phyloP scores from a whole-genome alignment of 306 rosid genomes.

The Coriaria nepalensis region DNA sequence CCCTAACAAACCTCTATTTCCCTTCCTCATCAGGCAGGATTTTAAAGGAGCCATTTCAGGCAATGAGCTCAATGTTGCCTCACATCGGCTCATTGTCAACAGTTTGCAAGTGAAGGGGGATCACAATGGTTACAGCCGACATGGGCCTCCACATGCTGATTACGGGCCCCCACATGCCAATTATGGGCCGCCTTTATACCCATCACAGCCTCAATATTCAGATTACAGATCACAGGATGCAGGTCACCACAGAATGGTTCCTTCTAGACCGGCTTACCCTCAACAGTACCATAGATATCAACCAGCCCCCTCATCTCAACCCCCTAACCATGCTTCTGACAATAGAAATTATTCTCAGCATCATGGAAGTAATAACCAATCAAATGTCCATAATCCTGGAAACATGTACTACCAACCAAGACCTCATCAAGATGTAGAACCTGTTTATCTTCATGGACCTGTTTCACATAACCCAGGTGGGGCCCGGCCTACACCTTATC shows the following conservation, averaged over 20 bases:
- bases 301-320: conserved; percentile 14
- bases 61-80: conserved; percentile 51
- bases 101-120: conserved; percentile 37
- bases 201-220: conserved; percentile 3
- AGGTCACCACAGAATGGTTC: background rate
- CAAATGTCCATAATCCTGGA: conserved; percentile 18
- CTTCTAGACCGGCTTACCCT: conserved; percentile 1
- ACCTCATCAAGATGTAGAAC: conserved; percentile 23
- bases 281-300: conserved; percentile 23
- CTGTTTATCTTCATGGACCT: conserved; percentile 19
- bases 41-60: conserved; percentile 55
- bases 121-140: conserved; percentile 22
- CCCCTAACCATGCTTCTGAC: background rate
- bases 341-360: conserved; percentile 14
- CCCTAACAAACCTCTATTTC: background rate
- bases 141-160: conserved; percentile 10
- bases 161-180: conserved; percentile 14
- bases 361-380: conserved; percentile 24
- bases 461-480: conserved; percentile 14
- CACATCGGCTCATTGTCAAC: conserved; percentile 50
- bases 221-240: conserved; percentile 5
- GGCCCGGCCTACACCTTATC: conserved; percentile 15
- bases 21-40: conserved; percentile 36
- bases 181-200: conserved; percentile 15
- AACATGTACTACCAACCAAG: conserved; percentile 31